Base-by-base conservation (phyloP, 306 rosid genomes). In the Argentina anserina region DNA sequence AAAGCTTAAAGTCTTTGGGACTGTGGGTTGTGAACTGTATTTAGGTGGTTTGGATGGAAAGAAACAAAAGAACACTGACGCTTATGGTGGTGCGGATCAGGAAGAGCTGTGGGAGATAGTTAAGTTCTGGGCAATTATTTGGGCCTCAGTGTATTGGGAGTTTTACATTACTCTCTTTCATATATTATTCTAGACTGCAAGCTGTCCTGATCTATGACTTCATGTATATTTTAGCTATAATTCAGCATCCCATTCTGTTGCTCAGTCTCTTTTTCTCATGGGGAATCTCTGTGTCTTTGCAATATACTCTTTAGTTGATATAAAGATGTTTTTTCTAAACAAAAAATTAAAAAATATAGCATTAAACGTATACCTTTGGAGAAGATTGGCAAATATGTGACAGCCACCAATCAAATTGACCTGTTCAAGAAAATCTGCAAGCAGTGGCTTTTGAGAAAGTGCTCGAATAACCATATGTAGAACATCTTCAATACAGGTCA, bases 401-500 rank as follows among this genome's bases (percentile, higher is more conserved):
- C 95, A 89, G 71, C 97, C 98, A 79, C 93, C 84, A 23, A 89
- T 65, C 37, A 73, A 67, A 83, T 88, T 80, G 76, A 89, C 95
- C 83, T 91, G 97, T 69, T 93, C 98, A 81, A 89, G 91, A 80
- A 93, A 93, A 78, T 92, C 83, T 71, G 92, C 87, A 71, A 94
- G 89, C 78, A 91, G 75, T 62, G 91, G 80, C 77, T 85, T 91
- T 81, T 87, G 96, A 79, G 97, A 83, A 75, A 94, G 86, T 52
- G 96, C 95, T 36, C 98, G 91, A 77, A 94, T 89, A 79, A 94
- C 84, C 98, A 94, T 84, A 81, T 94, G 98, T 49, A 94, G 78
- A 84, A 94, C 96, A 80, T 94, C 98, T 81, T 94, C 98, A 56
- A 91, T 81, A 78, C 98, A 94, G 74, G 92, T 65, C 92, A 91